These are phyloP conservation scores for Salix purpurea DNA, from an alignment of 345 rosid species.

Conservation along the genomic window DNA sequence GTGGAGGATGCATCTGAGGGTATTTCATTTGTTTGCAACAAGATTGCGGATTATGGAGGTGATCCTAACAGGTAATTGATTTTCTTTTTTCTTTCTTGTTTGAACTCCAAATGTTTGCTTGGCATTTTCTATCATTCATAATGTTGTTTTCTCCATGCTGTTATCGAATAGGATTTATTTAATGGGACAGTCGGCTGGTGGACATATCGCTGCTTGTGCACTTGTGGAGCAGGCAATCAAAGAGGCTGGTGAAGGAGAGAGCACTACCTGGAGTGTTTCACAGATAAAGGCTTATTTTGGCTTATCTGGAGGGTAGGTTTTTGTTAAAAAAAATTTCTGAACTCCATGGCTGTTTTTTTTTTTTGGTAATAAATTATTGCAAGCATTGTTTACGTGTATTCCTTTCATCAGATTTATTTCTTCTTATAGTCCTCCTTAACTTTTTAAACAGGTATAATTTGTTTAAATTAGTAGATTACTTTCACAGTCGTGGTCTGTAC, in stretches of 20 bases:
- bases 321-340: background rate
- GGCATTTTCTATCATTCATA: background rate
- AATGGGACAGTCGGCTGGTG: conserved; percentile 99
- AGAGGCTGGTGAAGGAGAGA: conserved; percentile 73
- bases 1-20: conserved; percentile 86
- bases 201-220: conserved; percentile 89
- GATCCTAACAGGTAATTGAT: conserved; percentile 69
- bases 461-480: conserved; percentile 75
- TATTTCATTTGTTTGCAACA: conserved; percentile 77
- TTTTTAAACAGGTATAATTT: conserved; percentile 73
- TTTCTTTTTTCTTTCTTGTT: background rate
- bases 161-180: conserved; percentile 58
- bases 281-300: conserved; percentile 87
- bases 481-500: conserved; percentile 76
- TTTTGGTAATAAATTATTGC: background rate
- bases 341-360: background rate
- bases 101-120: no score
- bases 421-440: background rate
- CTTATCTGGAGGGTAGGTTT: conserved; percentile 82
- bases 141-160: conserved; percentile 8
- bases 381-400: background rate
- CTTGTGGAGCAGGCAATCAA: conserved; percentile 87
- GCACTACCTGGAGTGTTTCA: conserved; percentile 73
- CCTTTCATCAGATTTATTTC: background rate
- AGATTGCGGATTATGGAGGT: conserved; percentile 83